These are phyloP conservation scores for Cudoniella acicularis DNA, from an alignment of 495 filamentous ascomycete species.

Conservation along the genomic window DNA sequence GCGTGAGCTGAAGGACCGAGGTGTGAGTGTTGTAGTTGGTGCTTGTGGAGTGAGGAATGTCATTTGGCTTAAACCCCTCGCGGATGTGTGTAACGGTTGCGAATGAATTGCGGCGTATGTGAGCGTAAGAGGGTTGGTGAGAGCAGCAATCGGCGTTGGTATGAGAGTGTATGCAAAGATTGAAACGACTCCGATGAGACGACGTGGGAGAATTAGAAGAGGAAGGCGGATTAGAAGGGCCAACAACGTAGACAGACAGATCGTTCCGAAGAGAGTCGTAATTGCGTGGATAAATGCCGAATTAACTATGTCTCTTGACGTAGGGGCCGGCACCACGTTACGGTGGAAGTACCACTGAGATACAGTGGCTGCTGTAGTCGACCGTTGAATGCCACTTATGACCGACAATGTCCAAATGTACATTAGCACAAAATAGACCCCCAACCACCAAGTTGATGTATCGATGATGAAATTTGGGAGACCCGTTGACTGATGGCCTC, in stretches of 20 bases:
- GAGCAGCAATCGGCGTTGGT: conserved; percentile 74
- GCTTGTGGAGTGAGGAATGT: conserved; percentile 59
- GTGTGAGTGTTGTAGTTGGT: conserved; percentile 60
- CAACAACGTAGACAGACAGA: conserved; percentile 79
- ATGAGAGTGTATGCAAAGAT: conserved; percentile 72
- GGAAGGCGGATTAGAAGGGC: conserved; percentile 80
- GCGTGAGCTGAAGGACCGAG: conserved; percentile 49
- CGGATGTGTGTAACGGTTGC: conserved; percentile 68
- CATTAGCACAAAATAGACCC: conserved; percentile 82
- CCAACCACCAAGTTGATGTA: conserved; percentile 86
- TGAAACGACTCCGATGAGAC: conserved; percentile 49
- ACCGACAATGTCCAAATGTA: conserved; percentile 93
- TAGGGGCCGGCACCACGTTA: conserved; percentile 69
- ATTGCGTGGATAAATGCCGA: conserved; percentile 77
- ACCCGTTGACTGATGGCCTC: conserved; percentile 64
- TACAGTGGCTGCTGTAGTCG: conserved; percentile 90
- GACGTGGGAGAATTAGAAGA: conserved; percentile 74
- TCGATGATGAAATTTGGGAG: conserved; percentile 71
- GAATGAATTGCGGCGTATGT: conserved; percentile 95
- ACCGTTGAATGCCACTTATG: conserved; percentile 79
- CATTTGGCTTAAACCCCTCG: conserved; percentile 73
- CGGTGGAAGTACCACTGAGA: conserved; percentile 99
- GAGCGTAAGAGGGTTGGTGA: conserved; percentile 86
- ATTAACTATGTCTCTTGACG: conserved; percentile 71
- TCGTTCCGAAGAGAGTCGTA: conserved; percentile 87